Evolutionary conservation across 768 basidiomycete genomes (phyloP).

Genomic region (Podaxis sp.): DNA sequence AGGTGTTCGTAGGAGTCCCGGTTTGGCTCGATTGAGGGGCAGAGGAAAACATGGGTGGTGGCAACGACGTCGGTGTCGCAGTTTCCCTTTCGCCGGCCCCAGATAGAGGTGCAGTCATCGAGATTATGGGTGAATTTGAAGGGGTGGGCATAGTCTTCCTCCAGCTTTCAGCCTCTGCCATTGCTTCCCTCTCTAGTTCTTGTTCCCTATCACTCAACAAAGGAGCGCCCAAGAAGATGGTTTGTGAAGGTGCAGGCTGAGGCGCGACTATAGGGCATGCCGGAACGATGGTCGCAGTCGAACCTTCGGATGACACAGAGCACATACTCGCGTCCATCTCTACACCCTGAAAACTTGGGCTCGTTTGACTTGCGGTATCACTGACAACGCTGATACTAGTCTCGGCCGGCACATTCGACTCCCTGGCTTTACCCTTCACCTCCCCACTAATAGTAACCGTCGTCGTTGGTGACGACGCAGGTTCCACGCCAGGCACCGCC

Average conservation of each 20-base stretch:
- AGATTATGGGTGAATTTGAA: conserved; percentile 53
- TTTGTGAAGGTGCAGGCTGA: conserved; percentile 24
- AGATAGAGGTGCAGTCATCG: conserved; percentile 27
- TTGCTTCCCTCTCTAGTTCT: conserved; percentile 15
- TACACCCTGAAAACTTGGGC: background rate
- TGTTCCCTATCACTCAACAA: conserved; percentile 15
- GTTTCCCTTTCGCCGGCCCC: conserved; percentile 15
- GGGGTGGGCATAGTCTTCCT: conserved; percentile 52
- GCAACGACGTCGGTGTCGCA: conserved; percentile 12
- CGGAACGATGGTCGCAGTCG: conserved; percentile 12
- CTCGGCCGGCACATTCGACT: background rate
- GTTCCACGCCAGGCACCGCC: background rate
- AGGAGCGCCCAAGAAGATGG: conserved; percentile 24
- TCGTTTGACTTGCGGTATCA: conserved; percentile 4
- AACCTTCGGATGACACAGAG: conserved; percentile 14
- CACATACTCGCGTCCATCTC: conserved; percentile 21
- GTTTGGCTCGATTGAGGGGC: background rate
- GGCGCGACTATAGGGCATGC: conserved; percentile 20
- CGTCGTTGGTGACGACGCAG: background rate
- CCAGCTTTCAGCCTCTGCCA: conserved; percentile 27
- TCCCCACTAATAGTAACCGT: background rate
- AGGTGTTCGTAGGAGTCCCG: background rate
- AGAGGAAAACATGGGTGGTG: conserved; percentile 5
- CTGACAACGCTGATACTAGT: conserved; percentile 6
- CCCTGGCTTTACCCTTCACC: conserved; percentile 7